Evolutionary conservation across 108 stramenopile species (phyloP), one percentile per base, ranked within the genome.

Genomic region (Fragilaria crotonensis): DNA sequence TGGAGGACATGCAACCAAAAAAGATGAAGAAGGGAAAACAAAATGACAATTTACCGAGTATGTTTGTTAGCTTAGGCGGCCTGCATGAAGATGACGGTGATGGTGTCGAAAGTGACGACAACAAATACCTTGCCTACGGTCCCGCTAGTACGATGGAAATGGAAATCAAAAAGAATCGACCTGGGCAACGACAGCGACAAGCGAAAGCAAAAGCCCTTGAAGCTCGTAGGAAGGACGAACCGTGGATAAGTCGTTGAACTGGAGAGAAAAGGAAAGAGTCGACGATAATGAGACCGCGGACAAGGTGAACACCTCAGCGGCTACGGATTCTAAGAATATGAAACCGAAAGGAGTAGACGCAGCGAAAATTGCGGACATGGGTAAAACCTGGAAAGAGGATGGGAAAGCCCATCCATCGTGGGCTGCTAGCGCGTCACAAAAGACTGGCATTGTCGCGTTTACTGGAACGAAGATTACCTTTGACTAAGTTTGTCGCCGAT

Each of bases 391-490:
- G 71, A 75, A 80, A 32, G 80, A 71, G 48, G 69, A 74, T 51
- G 71, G 71, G 26, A 70, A 81, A 19, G 71, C 77, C 4, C 90
- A 92, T 73, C 90, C 90, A 27, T 86, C 84, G 50, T 93, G 90
- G 90, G 85, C 72, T 30, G 90, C 90, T 0, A 66, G 66, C 46
- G 72, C 84, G 36, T 66, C 77, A 44, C 76, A 85, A 57, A 83
- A 84, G 57, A 63, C 66, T 59, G 85, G 81, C 11, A 89, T 92
- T 63, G 85, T 76, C 7, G 67, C 79, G 32, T 93, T 93, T 51
- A 36, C 81, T 65, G 90, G 90, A 48, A 89, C 63, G 30, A 88
- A 88, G 57, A 88, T 88, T 52, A 87, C 89, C 7, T 91, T 91
- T 41, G 68, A 78, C 54, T 75, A 63, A 50, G 14, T 50, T 20